A percentile compares a stretch with the other conserved stretches of the same genome.
Evolutionary conservation across 257 asterid species (phyloP).

Genomic region (Voacanga thouarsii): DNA sequence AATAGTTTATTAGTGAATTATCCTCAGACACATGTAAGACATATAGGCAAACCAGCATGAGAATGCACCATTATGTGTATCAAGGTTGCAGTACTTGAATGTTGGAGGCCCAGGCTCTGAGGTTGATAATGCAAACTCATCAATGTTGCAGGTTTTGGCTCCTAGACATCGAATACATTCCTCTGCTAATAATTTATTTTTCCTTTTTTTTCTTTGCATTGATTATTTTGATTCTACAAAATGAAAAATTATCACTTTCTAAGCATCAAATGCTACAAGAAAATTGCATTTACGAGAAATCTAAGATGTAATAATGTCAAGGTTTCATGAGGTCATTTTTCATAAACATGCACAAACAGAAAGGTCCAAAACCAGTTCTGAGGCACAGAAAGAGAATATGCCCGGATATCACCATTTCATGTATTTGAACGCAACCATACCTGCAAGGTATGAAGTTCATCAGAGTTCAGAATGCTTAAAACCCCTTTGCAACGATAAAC

Average conservation of each 20-base stretch:
- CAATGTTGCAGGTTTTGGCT: not conserved
- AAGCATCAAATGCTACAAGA: not conserved
- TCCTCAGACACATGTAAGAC: not conserved
- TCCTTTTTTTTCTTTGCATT: not conserved
- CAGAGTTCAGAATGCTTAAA: slow-evolving; percentile 56
- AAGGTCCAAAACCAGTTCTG: slow-evolving; percentile 7
- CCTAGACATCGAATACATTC: not conserved
- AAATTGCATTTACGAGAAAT: not conserved
- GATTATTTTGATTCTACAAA: not conserved
- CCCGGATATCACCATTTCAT: not conserved
- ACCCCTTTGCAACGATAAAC: slow-evolving; percentile 93
- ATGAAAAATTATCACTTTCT: not conserved
- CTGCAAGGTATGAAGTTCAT: slow-evolving; percentile 82
- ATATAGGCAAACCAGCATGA: not conserved
- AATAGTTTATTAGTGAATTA: not conserved
- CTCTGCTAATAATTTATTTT: not conserved
- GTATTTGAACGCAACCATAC: slow-evolving; percentile 28
- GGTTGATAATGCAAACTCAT: not conserved
- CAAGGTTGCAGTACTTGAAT: not conserved
- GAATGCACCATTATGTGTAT: not conserved
- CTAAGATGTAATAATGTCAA: not conserved
- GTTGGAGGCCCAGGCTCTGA: not conserved
- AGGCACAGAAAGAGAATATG: not conserved
- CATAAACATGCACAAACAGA: not conserved
- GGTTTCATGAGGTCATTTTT: not conserved